Evolutionary conservation across 2,329 filamentous ascomycete species (phyloP), one percentile per base, ranked within the genome.

Genomic region (Pyrenochaeta sp.): DNA sequence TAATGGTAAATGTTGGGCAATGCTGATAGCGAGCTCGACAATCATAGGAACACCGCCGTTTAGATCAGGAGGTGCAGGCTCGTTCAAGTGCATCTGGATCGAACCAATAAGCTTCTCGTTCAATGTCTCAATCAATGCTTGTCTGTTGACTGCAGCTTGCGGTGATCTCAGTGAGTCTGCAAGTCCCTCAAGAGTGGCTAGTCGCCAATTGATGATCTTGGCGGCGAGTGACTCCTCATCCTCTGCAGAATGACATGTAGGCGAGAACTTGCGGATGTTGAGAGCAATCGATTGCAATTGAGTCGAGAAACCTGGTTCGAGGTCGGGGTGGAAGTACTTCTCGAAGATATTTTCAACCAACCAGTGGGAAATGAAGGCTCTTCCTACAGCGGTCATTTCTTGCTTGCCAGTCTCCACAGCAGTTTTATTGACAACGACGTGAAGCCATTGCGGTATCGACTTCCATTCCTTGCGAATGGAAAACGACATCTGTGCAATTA

Each of bases 401-500:
- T 96, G 92, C 66, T 92, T 96, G 49, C 92, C 94, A 7, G 87
- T 90, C 60, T 86, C 83, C 40, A 95, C 80, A 1, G 91, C 93
- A 61, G 96, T 92, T 38, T 87, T 80, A 69, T 93, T 96, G 54
- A 96, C 89, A 41, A 85, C 89, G 17, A 80, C 81, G 41, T 85
- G 81, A 30, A 99, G 78, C 90, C 91, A 97, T 5, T 78, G 68
- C 0, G 94, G 94, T 41, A 97, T 80, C 22, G 79, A 78, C 51
- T 84, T 84, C 94, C 94, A 99, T 65, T 95, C 88, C 73, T 97
- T 97, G 52, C 94, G 88, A 53, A 97, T 95, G 58, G 94, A 93
- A 77, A 96, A 99, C 0, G 94, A 87, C 7, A 99, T 80, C 67
- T 99, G 95, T 67, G 91, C 94, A 67, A 96, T 93, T 14, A 95